Evolutionary conservation across 805 yeast genomes (phyloP), one percentile per base, ranked within the genome.

Genomic region (Candida xiaguanensis): DNA sequence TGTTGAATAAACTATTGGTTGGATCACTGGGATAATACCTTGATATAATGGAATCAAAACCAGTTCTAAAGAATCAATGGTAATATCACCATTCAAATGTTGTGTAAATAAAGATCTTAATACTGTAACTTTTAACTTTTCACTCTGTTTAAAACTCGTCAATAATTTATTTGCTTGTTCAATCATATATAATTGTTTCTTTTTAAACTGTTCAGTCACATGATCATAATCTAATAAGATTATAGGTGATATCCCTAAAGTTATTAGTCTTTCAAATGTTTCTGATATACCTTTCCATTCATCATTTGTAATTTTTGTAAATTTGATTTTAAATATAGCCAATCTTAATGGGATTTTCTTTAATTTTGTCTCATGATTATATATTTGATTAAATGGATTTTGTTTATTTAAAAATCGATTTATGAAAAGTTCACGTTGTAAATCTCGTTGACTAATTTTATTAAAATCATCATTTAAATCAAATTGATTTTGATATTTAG

Each of bases 241-340:
- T 0, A 89, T 62, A 0, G 96, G 95, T 11, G 83, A 76, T 1
- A 85, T 77, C 0, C 97, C 97, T 12, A 85, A 59, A 38, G 72
- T 69, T 11, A 70, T 62, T 53, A 83, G 63, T 39, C 82, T 63
- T 22, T 69, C 62, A 36, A 84, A 58, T 0, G 87, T 80, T 27
- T 70, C 68, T 3, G 80, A 77, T 12, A 84, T 72, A 0, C 80
- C 78, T 14, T 45, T 45, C 53, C 77, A 54, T 3, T 57, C 54
- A 2, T 56, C 52, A 2, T 41, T 41, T 6, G 60, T 37, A 17
- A 77, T 57, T 2, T 57, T 47, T 4, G 58, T 54, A 29, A 72
- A 55, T 23, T 75, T 62, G 30, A 82, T 63, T 49, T 76, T 74
- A 49, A 82, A 64, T 11, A 83, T 50, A 3, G 86, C 85, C 3